Base-by-base conservation (phyloP, 164 flowering plant genomes). In the Sextonia rubra region DNA sequence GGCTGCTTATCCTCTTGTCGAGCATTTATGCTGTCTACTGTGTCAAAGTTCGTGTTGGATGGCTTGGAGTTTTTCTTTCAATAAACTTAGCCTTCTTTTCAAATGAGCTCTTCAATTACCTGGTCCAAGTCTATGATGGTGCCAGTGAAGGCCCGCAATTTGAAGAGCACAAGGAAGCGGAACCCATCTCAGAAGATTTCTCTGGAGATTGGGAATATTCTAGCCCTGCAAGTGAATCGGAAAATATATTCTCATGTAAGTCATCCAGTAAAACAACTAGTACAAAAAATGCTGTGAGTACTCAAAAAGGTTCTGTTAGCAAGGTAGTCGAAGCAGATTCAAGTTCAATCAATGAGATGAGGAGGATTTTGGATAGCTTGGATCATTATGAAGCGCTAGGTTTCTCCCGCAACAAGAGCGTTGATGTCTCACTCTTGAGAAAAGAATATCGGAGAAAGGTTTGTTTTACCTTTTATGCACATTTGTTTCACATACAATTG, bases 401-500 rank as follows among this genome's bases (percentile, higher is more conserved):
- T 9, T 73, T 92, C 77, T 79, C 88, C 48, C 91, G 97, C 25
- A 89, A 84, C 75, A 93, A 82, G 65, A 87, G 70, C 77, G 83
- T 94, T 80, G 92, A 90, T 77, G 77, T 76, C 63, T 47, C 66
- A 1, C 22, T 82, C 12, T 77, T 96, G 85, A 92, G 85, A 76
- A 96, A 87, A 82, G 98, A 93, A 79, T 96, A 96, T 71, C 80
- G 86, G 32, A 94, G 85, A 77, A 96, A 90, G 99, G 99, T 93
- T 64, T 24, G 56, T 30, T 58, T 22, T 14, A 49, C 22, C 25
- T 62, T 12, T 64, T 25, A 25, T 64, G 7, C 44, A 15, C 9
- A 24, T 44, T 47, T 25, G 25, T 60, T 60, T 15, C 20, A 60
- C 20, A 6, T 61, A 66, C 25, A 37, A 66, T 20, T 66, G 26